These are phyloP conservation scores for Boeremia exigua DNA, from an alignment of 2,329 filamentous ascomycete species.

Conservation along the genomic window DNA sequence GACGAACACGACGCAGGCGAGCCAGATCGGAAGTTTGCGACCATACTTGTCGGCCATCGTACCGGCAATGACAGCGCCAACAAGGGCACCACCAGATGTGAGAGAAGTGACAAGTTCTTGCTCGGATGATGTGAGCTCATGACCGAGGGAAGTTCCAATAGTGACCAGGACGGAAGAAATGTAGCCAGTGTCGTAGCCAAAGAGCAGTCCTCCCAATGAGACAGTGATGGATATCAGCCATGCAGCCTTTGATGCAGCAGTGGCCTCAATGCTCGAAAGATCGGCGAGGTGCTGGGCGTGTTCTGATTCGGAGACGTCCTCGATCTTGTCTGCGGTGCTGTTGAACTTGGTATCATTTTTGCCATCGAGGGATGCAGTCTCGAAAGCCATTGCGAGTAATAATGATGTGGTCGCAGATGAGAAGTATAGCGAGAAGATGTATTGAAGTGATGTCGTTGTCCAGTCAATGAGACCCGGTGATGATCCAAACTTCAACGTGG, in stretches of 20 bases:
- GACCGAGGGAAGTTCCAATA: slow-evolving; percentile 43
- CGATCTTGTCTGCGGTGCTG: slow-evolving; percentile 27
- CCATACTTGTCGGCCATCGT: slow-evolving; percentile 45
- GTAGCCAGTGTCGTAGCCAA: slow-evolving; percentile 49
- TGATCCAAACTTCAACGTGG: slow-evolving; percentile 3
- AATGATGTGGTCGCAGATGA: background rate
- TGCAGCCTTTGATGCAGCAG: slow-evolving; percentile 36
- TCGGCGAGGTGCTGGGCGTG: slow-evolving; percentile 27
- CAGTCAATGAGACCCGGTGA: slow-evolving; percentile 7
- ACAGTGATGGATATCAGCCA: slow-evolving; percentile 40
- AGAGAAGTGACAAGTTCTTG: slow-evolving; percentile 50
- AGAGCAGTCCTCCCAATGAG: slow-evolving; percentile 37
- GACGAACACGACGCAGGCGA: slow-evolving; percentile 37
- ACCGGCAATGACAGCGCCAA: slow-evolving; percentile 47
- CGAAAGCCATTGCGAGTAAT: slow-evolving; percentile 4
- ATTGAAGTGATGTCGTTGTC: slow-evolving; percentile 4
- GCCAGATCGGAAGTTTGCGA: slow-evolving; percentile 39
- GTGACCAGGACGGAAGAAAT: slow-evolving; percentile 49
- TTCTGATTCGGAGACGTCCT: slow-evolving; percentile 27
- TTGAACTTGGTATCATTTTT: slow-evolving; percentile 28
- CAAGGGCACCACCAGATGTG: slow-evolving; percentile 46
- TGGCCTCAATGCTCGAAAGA: slow-evolving; percentile 35
- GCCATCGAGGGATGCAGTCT: slow-evolving; percentile 4
- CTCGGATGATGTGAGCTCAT: slow-evolving; percentile 39
- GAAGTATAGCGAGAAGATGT: background rate